phyloP scores from a whole-genome alignment of 2,329 filamentous ascomycete species.

The Stagonosporopsis tanaceti region DNA sequence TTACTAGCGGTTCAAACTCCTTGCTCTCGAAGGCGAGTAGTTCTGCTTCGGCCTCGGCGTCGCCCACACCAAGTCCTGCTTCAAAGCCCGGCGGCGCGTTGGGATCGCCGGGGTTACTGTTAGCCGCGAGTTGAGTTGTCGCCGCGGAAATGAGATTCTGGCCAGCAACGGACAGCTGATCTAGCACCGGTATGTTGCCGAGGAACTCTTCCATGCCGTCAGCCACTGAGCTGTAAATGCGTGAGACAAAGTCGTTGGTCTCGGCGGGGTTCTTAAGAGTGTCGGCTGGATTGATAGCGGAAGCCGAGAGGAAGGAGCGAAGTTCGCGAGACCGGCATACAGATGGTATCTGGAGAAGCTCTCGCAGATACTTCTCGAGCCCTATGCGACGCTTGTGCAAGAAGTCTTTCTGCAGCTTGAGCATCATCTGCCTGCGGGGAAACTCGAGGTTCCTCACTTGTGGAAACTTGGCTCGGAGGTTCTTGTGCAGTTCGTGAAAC shows the following conservation, averaged over 20 bases:
- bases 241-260: constrained; percentile 81
- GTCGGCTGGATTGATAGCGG: constrained; percentile 76
- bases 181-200: constrained; percentile 92
- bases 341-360: constrained; percentile 85
- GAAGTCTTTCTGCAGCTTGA: constrained; percentile 97
- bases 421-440: constrained; percentile 87
- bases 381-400: constrained; percentile 85
- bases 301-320: constrained; percentile 86
- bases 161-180: constrained; percentile 90
- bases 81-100: constrained; percentile 17
- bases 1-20: constrained; percentile 93
- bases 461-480: constrained; percentile 81
- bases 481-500: constrained; percentile 94
- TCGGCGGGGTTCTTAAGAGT: constrained; percentile 68
- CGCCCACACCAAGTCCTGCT: constrained; percentile 61
- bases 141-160: constrained; percentile 87
- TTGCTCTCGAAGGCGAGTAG: constrained; percentile 84
- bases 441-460: constrained; percentile 92
- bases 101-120: constrained; percentile 27
- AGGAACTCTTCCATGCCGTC: constrained; percentile 98
- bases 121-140: constrained; percentile 58
- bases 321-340: constrained; percentile 94
- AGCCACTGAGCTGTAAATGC: constrained; percentile 94
- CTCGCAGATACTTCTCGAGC: constrained; percentile 81
- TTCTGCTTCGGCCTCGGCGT: constrained; percentile 88